A percentile compares a stretch with the other conserved stretches of the same genome.
phyloP scores from a whole-genome alignment of 768 basidiomycete genomes.

The Termitomyces heimii region DNA sequence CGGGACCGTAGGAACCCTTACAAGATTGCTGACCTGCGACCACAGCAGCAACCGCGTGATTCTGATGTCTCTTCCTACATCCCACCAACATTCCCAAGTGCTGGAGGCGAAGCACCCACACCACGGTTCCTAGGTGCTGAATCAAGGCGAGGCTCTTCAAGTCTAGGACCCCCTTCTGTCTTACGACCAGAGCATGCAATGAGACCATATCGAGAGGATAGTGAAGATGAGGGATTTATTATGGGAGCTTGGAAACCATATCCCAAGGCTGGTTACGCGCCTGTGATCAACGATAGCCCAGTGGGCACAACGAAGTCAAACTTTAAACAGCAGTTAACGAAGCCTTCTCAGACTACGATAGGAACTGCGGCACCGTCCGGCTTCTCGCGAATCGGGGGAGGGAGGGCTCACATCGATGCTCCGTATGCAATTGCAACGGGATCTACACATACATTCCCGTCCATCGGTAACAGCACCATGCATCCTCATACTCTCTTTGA shows the following conservation, averaged over 20 bases:
- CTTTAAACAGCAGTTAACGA: constrained; percentile 11
- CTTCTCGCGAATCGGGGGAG: constrained; percentile 85
- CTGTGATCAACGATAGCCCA: constrained; percentile 34
- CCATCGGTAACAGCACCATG: constrained; percentile 42
- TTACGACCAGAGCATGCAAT: constrained; percentile 76
- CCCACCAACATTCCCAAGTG: constrained; percentile 32
- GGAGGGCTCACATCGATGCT: constrained; percentile 76
- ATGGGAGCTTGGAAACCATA: constrained; percentile 94
- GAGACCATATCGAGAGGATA: constrained; percentile 71
- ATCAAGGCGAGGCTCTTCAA: constrained; percentile 43
- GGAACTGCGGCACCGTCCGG: constrained; percentile 37
- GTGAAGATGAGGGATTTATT: constrained; percentile 81
- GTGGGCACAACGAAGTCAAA: constrained; percentile 6
- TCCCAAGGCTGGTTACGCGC: constrained; percentile 44
- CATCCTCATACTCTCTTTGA: constrained; percentile 14
- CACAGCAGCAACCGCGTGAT: constrained; percentile 19
- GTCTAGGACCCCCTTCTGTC: constrained; percentile 63
- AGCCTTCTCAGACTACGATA: constrained; percentile 15
- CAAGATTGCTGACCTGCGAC: constrained; percentile 13
- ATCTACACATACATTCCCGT: constrained; percentile 65
- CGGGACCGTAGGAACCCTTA: constrained; percentile 13
- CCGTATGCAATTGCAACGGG: constrained; percentile 74
- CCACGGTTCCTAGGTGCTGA: constrained; percentile 29
- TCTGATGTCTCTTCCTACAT: constrained; percentile 48
- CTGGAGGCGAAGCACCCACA: constrained; percentile 24